Conservation (phyloP, 306 rosid genomes). For the Amphicarpaea edgeworthii region DNA sequence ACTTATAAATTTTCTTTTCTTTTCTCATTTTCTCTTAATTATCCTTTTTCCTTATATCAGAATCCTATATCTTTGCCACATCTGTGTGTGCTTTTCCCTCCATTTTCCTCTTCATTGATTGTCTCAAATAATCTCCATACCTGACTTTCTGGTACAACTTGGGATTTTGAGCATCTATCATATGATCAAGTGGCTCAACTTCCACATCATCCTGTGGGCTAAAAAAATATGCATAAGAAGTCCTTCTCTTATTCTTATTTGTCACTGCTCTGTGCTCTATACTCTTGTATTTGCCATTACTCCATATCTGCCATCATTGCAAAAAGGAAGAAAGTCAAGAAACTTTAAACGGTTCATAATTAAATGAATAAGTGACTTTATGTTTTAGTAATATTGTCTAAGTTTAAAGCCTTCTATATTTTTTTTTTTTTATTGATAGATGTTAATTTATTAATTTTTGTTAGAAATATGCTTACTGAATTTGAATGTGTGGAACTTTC, state of each 20-base stretch:
- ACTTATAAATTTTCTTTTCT: background rate
- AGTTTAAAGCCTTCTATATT: no score
- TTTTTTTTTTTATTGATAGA: no score
- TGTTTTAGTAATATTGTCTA: no score
- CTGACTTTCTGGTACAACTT: slow-evolving; percentile 52
- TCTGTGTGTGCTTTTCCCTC: slow-evolving; percentile 54
- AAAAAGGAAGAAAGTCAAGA: slow-evolving; percentile 7
- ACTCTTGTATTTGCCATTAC: slow-evolving; percentile 63
- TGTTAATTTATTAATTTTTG: no score
- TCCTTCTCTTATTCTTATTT: slow-evolving; percentile 44
- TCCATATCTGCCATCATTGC: slow-evolving; percentile 50
- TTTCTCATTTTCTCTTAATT: background rate
- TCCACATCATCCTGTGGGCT: slow-evolving; percentile 50
- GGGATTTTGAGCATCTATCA: slow-evolving; percentile 41
- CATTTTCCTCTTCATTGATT: slow-evolving; percentile 47
- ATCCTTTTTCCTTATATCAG: background rate
- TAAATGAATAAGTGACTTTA: no score
- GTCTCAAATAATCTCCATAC: slow-evolving; percentile 56
- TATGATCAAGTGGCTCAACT: slow-evolving; percentile 49
- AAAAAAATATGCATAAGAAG: slow-evolving; percentile 41
- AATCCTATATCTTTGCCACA: slow-evolving; percentile 34
- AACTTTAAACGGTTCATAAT: no score
- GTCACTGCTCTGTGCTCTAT: slow-evolving; percentile 54
- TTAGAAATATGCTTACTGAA: no score
- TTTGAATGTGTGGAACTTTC: no score